A percentile compares a stretch with the other conserved stretches of the same genome.
These are phyloP conservation scores for Exophiala phaeomuriformis DNA, from an alignment of 2,329 filamentous ascomycete species.

Conservation along the genomic window DNA sequence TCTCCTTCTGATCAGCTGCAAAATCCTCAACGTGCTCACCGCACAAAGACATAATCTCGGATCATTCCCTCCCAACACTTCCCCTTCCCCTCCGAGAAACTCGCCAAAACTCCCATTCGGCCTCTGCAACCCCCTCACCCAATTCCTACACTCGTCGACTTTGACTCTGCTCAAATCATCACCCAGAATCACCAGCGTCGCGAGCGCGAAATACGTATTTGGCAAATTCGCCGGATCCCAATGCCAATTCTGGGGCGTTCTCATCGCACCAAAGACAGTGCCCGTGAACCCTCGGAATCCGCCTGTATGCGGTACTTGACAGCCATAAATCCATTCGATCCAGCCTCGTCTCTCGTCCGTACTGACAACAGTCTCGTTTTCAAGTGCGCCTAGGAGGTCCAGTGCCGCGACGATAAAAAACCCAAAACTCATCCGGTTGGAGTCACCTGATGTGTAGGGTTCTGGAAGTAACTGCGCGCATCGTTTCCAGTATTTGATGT, in stretches of 20 bases:
- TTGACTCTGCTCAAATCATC: conserved; percentile 61
- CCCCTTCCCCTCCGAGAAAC: conserved; percentile 53
- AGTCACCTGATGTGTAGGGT: conserved; percentile 80
- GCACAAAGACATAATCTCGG: conserved; percentile 84
- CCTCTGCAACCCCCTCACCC: conserved; percentile 71
- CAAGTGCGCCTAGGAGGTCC: conserved; percentile 63
- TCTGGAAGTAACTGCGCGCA: conserved; percentile 73
- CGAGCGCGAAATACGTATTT: conserved; percentile 81
- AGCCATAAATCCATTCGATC: conserved; percentile 71
- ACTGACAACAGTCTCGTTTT: conserved; percentile 42
- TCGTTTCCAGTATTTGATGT: conserved; percentile 87
- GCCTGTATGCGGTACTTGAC: conserved; percentile 69
- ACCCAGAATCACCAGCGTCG: conserved; percentile 60
- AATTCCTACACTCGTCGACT: conserved; percentile 59
- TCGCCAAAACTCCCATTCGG: conserved; percentile 88
- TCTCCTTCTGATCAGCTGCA: conserved; percentile 34
- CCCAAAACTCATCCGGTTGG: conserved; percentile 79
- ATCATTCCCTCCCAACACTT: conserved; percentile 56
- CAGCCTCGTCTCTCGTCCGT: conserved; percentile 34
- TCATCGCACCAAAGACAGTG: conserved; percentile 48
- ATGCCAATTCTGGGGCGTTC: conserved; percentile 46
- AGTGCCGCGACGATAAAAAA: conserved; percentile 84
- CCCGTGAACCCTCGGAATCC: conserved; percentile 83
- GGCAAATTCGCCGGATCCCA: conserved; percentile 78
- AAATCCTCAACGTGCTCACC: conserved; percentile 70